A percentile compares a stretch with the other conserved stretches of the same genome.
Conservation (phyloP, 352 stramenopile genomes). For the Stephanocyclus meneghinianus region DNA sequence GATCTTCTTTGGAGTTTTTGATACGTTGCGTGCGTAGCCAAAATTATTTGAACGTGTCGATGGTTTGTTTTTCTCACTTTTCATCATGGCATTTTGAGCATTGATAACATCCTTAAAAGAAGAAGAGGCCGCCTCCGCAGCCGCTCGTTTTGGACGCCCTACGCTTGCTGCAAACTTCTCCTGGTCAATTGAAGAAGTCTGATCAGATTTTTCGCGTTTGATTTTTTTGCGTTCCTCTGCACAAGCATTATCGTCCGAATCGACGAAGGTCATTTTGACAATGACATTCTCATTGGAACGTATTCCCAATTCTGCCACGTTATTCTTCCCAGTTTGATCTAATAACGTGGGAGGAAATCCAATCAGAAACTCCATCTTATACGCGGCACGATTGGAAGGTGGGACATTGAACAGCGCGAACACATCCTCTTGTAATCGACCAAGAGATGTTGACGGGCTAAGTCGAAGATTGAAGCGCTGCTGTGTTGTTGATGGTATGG, state of each 20-base stretch:
- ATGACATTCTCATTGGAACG: conserved; percentile 44
- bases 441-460: conserved; percentile 23
- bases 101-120: conserved; percentile 65
- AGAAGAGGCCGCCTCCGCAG: conserved; percentile 57
- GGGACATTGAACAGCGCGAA: conserved; percentile 33
- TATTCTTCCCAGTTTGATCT: conserved; percentile 21
- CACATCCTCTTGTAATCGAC: conserved; percentile 32
- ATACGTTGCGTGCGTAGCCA: neutral
- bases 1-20: conserved; percentile 24
- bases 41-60: conserved; percentile 1
- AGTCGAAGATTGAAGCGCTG: conserved; percentile 38
- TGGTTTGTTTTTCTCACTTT: conserved; percentile 29
- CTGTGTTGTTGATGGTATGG: conserved; percentile 5
- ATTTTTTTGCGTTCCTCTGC: conserved; percentile 15
- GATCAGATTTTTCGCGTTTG: neutral
- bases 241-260: neutral
- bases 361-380: conserved; percentile 29
- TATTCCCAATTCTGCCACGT: conserved; percentile 42
- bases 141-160: conserved; percentile 54
- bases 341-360: conserved; percentile 44
- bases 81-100: conserved; percentile 60
- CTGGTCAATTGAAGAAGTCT: neutral
- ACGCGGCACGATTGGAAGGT: conserved; percentile 3
- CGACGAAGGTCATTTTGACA: conserved; percentile 33
- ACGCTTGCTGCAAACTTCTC: neutral